phyloP scores from a whole-genome alignment of 106 monocot species.

The Apostasia shenzhenica region DNA sequence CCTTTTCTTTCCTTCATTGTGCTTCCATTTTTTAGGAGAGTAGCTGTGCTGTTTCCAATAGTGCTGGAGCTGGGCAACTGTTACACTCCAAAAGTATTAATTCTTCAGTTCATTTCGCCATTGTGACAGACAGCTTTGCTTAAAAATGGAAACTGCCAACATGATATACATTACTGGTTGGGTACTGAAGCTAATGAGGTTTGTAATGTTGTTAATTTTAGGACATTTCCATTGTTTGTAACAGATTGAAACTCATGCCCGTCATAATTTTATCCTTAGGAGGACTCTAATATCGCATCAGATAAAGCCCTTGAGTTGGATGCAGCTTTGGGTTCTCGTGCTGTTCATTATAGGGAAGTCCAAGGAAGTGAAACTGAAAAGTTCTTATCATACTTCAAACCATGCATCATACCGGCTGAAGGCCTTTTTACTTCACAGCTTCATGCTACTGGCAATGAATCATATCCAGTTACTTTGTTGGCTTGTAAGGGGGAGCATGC shows the following conservation, averaged over 20 bases:
- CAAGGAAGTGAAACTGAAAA: slow-evolving; percentile 40
- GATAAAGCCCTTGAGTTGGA: slow-evolving; percentile 42
- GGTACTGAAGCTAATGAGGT: slow-evolving; percentile 1
- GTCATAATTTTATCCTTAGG: slow-evolving; percentile 7
- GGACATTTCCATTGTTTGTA: background rate
- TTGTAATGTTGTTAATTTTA: background rate
- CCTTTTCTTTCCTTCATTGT: background rate
- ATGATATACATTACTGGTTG: slow-evolving; percentile 10
- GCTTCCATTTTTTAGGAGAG: no score
- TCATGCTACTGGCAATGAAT: background rate
- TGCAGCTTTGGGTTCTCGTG: slow-evolving; percentile 34
- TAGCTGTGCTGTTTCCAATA: background rate
- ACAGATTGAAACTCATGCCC: background rate
- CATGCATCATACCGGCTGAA: slow-evolving; percentile 40
- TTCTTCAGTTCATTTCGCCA: background rate
- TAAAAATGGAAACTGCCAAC: slow-evolving; percentile 4
- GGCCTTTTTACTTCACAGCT: slow-evolving; percentile 23
- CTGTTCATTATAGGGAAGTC: slow-evolving; percentile 41
- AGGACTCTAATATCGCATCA: slow-evolving; percentile 21
- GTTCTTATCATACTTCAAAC: slow-evolving; percentile 54
- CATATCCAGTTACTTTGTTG: slow-evolving; percentile 11
- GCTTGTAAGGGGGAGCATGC: slow-evolving; percentile 34
- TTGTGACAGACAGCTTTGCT: background rate
- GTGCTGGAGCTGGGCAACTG: background rate
- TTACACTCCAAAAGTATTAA: background rate